Base-by-base conservation (phyloP, 106 monocot genomes). In the Dioscorea zingiberensis region DNA sequence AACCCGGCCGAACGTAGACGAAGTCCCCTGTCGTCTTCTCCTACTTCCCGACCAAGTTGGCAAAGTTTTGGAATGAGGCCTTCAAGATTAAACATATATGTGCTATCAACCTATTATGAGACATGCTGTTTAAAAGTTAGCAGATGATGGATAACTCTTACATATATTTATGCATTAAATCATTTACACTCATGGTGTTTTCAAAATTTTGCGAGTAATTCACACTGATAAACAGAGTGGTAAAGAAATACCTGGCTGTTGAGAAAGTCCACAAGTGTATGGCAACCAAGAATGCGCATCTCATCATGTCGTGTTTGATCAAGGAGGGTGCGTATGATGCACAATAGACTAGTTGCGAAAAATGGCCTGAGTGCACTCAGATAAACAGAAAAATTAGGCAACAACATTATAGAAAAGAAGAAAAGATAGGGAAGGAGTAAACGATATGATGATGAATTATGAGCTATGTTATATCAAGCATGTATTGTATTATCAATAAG, bases 81-180 rank as follows among this genome's bases (percentile, higher is more conserved):
- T 75, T 98, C 97, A 66, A 98, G 44, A 64, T 82, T 92, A 73
- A 89, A 88, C 89, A 98, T 98, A 48, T 98, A 89, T 61, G 97
- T 84, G 67, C 89, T 73, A 48, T 93, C 89, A 62, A 78, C 81
- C 97, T 98, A 73, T 26, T 24, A 45, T 19, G 78, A 76, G 16
- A 71, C 48, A 64, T 73, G 48, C 23, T 18, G 12, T 47, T 54
- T 13, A 27, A 30, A 12, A 63, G 18, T 28, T 54, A 55, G 60
- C 18, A 54, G 68, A 55, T 15, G 1, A 51, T 5, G 11, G 4
- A 66, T 60, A 49, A 27, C 14, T 18, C 49, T 21, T 13, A 66
- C n/a, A 16, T 30, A 12, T 66, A 27, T 55, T 32, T 44, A 13
- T 21, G 22, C 38, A 38, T 38, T 10, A 38, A 38, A 38, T 38